A percentile compares a stretch with the other conserved stretches of the same genome.
phyloP scores from a whole-genome alignment of 306 rosid species.

The Styphnolobium japonicum region DNA sequence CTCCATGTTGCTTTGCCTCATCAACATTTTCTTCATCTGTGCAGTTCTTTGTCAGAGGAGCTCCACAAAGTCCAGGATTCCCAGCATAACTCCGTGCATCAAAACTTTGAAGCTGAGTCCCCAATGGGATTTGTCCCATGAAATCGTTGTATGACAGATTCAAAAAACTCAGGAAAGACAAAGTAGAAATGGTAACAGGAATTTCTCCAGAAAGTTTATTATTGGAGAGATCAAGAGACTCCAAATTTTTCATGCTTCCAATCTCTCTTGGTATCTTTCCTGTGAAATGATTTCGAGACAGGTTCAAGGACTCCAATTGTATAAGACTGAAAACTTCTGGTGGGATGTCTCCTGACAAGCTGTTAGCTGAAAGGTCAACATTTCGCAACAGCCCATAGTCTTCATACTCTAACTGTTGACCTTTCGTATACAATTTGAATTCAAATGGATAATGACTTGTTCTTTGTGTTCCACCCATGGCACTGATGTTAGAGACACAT shows the following conservation, averaged over 20 bases:
- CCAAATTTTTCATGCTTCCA: neutral
- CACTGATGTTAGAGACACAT: neutral
- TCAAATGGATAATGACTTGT: neutral
- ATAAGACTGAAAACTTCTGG: neutral
- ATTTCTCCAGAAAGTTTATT: neutral
- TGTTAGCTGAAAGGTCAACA: neutral
- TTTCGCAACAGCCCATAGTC: fast-evolving
- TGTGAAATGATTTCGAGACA: neutral
- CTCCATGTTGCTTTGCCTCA: neutral
- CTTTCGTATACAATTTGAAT: neutral
- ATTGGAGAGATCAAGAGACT: conserved; percentile 12
- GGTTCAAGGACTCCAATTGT: neutral
- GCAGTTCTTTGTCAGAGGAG: neutral
- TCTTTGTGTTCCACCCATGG: no score
- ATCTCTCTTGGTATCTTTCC: neutral
- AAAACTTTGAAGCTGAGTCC: neutral
- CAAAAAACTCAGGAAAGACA: neutral
- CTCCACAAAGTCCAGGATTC: neutral
- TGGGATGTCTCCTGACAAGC: neutral
- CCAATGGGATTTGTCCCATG: neutral
- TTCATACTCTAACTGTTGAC: neutral
- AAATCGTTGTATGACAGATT: neutral
- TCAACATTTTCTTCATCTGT: neutral
- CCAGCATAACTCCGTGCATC: neutral
- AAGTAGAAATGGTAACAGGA: neutral